Conservation (phyloP, 192 early-diverging fungal genomes). For the Podila minutissima region DNA sequence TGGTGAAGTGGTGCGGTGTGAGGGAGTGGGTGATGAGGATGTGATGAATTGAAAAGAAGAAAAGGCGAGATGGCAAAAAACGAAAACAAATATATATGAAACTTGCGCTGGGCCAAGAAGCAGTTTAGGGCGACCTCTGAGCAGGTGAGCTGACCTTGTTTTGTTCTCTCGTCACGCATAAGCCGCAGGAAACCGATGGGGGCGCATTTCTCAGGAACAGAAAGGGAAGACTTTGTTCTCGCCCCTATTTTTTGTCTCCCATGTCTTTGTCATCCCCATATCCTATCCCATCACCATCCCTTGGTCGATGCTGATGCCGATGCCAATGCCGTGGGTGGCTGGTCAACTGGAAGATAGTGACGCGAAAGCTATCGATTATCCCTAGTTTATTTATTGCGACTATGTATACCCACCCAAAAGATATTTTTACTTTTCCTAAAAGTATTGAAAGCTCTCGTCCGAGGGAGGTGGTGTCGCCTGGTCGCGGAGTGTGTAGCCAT, state of each 20-base stretch:
- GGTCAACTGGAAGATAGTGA: background rate
- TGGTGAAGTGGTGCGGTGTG: background rate
- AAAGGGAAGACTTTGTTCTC: background rate
- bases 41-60: slow-evolving; percentile 1
- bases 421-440: slow-evolving; percentile 8
- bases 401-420: background rate
- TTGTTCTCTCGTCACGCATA: too few relatives aligned
- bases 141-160: too few relatives aligned
- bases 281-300: background rate
- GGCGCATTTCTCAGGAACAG: background rate
- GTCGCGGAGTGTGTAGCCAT: background rate
- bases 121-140: too few relatives aligned
- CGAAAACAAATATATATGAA: background rate
- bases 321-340: background rate
- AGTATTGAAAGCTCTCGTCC: slow-evolving; percentile 17
- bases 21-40: slow-evolving; percentile 4
- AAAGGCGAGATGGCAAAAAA: slow-evolving; percentile 13
- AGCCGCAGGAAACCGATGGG: too few relatives aligned
- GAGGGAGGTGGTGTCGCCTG: slow-evolving; percentile 2
- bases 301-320: background rate
- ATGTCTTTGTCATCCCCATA: background rate
- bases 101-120: too few relatives aligned
- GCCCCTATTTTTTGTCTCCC: background rate
- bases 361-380: background rate
- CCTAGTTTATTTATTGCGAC: background rate